phyloP scores from a whole-genome alignment of 768 basidiomycete species.

The Agrocybe chaxingu region DNA sequence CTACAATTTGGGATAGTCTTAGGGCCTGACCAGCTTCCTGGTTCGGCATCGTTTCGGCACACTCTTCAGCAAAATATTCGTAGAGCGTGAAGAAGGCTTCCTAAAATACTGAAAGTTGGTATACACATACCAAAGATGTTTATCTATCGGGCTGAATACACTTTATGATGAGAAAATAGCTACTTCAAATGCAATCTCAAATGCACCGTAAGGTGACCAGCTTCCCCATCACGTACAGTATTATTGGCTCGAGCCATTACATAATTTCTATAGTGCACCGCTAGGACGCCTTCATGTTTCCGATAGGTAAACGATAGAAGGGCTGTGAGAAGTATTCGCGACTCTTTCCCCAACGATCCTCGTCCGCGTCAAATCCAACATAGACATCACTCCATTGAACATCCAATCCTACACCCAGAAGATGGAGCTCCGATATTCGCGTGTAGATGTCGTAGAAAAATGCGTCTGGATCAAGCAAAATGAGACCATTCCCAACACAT shows the following conservation, averaged over 20 bases:
- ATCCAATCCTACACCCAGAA: constrained; percentile 76
- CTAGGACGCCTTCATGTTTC: constrained; percentile 21
- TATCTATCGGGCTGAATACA: no score
- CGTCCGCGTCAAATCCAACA: constrained; percentile 44
- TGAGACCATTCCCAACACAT: constrained; percentile 3
- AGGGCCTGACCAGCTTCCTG: no score
- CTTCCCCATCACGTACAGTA: not conserved
- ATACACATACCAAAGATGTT: no score
- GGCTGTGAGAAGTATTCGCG: constrained; percentile 76
- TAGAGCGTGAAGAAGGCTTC: no score
- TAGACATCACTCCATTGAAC: constrained; percentile 83
- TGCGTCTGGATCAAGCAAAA: constrained; percentile 50
- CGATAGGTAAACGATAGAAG: constrained; percentile 68
- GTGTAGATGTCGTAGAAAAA: constrained; percentile 92
- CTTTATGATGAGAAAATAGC: no score
- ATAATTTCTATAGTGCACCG: not conserved
- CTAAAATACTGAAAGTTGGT: no score
- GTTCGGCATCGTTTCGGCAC: no score
- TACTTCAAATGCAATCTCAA: no score
- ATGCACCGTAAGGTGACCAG: no score
- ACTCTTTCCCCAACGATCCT: constrained; percentile 73
- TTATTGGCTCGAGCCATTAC: not conserved
- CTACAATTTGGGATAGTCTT: no score
- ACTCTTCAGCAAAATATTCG: no score
- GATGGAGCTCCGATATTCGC: constrained; percentile 77